Evolutionary conservation across 1,284 basidiomycete species (phyloP), one percentile per base, ranked within the genome.

Genomic region (Leccinum cinnamomeum): DNA sequence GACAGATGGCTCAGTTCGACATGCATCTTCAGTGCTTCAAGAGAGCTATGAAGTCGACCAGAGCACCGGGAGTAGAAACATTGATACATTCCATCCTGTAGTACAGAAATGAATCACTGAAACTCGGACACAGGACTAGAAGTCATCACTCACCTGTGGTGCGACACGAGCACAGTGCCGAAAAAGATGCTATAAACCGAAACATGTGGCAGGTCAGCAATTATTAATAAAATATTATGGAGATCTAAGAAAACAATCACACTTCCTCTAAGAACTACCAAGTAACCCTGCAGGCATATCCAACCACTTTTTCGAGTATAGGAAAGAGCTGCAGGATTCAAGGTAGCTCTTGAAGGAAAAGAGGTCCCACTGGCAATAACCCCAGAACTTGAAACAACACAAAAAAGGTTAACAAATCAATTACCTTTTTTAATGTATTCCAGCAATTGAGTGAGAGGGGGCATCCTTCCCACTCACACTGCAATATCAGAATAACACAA

Each of bases 1-100:
- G 72, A 76, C 28, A 74, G 7, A 50, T 74, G 72, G 35, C 72
- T 74, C 20, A 76, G 65, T 37, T 76, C 71, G 2, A 76, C 57
- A 46, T 74, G 72, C 1, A 56, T 62, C 48, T 65, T 72, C 39
- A 74, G 10, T 14, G 62, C 67, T 3, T 28, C 28, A n/a, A 30
- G 44, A 3, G 75, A 68, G 12, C 11, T 44, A 25, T 74, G 72
- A 18, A 64, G 3, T 28, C 74, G 67, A 7, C 75, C 72, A 53
- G 72, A 60, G n/a, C 72, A 74, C 20, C 74, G 72, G 33, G 70
- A 64, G 46, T 70, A 70, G 3, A 33, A 62, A 55, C 72, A 74
- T 1, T 63, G 62, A 53, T 72, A 76, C 30, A 53, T 23, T 48
- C 73, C 74, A 57, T 73, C 72, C 75, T 74, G 30, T 5, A 2